Base-by-base conservation (phyloP, 2,329 filamentous ascomycete genomes). In the Cladophialophora chaetospira region DNA sequence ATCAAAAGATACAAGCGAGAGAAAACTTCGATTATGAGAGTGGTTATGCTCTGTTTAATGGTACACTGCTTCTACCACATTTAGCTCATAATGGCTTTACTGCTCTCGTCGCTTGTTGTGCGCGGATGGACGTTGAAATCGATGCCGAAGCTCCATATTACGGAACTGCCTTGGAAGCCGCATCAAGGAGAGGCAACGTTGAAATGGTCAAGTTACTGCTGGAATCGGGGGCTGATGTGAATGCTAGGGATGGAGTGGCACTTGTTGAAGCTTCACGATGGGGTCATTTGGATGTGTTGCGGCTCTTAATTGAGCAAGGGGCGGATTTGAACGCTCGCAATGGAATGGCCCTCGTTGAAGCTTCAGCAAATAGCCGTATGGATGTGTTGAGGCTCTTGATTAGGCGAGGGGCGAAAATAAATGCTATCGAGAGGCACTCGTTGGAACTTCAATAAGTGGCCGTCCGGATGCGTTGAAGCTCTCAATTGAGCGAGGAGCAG, bases 181-280 rank as follows among this genome's bases (percentile, higher is more conserved):
- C 56, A 43, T 59, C 52, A 44, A 17, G 3, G 6, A n/a, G 17
- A 5, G 35, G 46, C 26, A 43, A 59, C 33, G 42, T 50, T 44
- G 31, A 53, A 26, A 28, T 31, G 55, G 23, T 45, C n/a, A 31
- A 52, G 19, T 28, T 60, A n/a, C 53, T 60, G 5, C 19, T 60
- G 4, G 25, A 48, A 9, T 10, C 2, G 15, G 58, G 58, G 4
- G 58, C 58, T 3, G 46, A 40, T 15, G 21, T 53, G 4, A 57
- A 56, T 52, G 47, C 53, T 42, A 10, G 38, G 53, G 42, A 33
- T 23, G 57, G 52, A 15, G 56, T 3, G 50, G 31, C 31, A 33
- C 31, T 58, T 9, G 43, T 43, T 17, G 50, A 31, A 4, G 58
- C 58, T 29, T 52, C 43, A 49, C 6, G 25, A 2, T 5, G 11